A percentile compares a stretch with the other conserved stretches of the same genome.
These are phyloP conservation scores for Calonectria crousiana DNA, from an alignment of 2,329 filamentous ascomycete genomes.

Conservation along the genomic window DNA sequence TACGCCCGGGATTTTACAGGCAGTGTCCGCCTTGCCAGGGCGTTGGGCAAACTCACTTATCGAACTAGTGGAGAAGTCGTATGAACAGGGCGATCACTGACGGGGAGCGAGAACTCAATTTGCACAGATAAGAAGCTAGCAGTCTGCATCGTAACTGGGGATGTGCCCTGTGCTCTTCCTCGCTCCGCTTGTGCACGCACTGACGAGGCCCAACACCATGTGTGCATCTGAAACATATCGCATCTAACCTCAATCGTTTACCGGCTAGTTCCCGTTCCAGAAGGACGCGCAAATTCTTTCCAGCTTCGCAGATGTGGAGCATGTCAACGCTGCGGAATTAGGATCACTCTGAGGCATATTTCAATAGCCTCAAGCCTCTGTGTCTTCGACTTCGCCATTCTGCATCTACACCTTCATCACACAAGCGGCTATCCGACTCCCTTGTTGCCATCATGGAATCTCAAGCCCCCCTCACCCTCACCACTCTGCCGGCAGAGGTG, in stretches of 20 bases:
- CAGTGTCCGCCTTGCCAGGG: neutral
- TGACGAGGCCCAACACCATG: neutral
- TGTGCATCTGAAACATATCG: neutral
- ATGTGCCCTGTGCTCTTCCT: neutral
- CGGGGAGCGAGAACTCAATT: neutral
- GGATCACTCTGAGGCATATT: neutral
- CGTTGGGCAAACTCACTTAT: neutral
- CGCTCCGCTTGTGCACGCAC: neutral
- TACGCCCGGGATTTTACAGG: neutral
- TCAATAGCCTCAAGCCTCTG: neutral
- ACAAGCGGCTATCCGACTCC: neutral
- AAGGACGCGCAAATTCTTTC: neutral
- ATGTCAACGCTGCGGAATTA: neutral
- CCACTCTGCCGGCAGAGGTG: conserved; percentile 1
- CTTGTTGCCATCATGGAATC: neutral
- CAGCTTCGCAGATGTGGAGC: neutral
- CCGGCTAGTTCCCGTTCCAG: neutral
- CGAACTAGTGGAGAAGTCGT: neutral
- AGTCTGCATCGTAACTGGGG: neutral
- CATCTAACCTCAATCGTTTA: neutral
- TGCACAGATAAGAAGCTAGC: neutral
- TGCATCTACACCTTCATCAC: neutral
- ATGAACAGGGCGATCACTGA: neutral
- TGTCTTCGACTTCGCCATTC: neutral
- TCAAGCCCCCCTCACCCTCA: neutral